Percentiles rank a stretch among this genome's conserved stretches.
These are phyloP conservation scores for Phycomyces nitens DNA, from an alignment of 192 early-diverging fungal genomes.

Conservation along the genomic window DNA sequence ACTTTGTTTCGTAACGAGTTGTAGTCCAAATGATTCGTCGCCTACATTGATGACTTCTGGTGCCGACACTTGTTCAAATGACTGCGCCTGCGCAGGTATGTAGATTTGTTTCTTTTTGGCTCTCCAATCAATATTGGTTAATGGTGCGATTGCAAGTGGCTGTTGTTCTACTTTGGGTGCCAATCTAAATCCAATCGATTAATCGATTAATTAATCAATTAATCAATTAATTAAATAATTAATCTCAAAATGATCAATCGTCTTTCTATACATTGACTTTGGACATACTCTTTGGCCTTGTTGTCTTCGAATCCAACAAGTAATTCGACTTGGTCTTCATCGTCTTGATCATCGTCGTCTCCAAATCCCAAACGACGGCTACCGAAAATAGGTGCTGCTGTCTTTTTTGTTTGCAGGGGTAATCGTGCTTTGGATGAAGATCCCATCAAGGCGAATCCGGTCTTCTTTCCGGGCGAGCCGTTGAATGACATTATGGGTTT, in stretches of 20 bases:
- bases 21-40: slow-evolving; percentile 26
- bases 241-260: too few relatives aligned
- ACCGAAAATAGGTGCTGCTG: slow-evolving; percentile 11
- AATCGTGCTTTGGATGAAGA: slow-evolving; percentile 19
- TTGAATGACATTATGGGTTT: too few relatives aligned
- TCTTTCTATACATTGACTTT: slow-evolving; percentile 10
- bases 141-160: slow-evolving; percentile 40
- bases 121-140: slow-evolving; percentile 44
- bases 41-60: slow-evolving; percentile 20
- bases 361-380: slow-evolving; percentile 26
- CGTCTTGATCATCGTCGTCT: slow-evolving; percentile 43
- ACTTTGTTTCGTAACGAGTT: slow-evolving; percentile 20
- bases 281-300: slow-evolving; percentile 35
- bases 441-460: too few relatives aligned
- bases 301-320: slow-evolving; percentile 49
- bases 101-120: slow-evolving; percentile 37
- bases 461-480: too few relatives aligned
- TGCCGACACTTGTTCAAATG: slow-evolving; percentile 8
- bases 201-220: background rate
- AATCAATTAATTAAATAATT: too few relatives aligned
- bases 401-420: slow-evolving; percentile 16
- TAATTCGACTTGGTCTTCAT: slow-evolving; percentile 30
- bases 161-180: slow-evolving; percentile 31
- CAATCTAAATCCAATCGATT: slow-evolving; percentile 22
- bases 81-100: slow-evolving; percentile 19